Percentiles rank a stretch among this genome's conserved stretches.
Conservation (phyloP, 2,329 filamentous ascomycete species). For the Neofusicoccum laricinum region DNA sequence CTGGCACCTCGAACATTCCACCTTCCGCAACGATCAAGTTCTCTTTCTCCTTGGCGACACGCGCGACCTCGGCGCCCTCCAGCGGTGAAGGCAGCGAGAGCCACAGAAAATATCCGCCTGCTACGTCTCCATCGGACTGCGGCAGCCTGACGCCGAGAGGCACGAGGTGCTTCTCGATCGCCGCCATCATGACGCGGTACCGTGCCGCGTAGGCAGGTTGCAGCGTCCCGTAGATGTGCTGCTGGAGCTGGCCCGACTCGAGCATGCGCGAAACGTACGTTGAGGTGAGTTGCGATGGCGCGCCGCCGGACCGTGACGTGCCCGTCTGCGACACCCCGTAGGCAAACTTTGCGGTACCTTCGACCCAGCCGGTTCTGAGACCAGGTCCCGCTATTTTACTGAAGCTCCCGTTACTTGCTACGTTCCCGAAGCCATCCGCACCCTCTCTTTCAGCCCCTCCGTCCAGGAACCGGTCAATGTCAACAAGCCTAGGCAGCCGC, state of each 20-base stretch:
- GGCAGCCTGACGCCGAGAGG: slow-evolving; percentile 59
- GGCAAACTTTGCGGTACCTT: slow-evolving; percentile 63
- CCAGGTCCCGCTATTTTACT: slow-evolving; percentile 84
- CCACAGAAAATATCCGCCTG: slow-evolving; percentile 88
- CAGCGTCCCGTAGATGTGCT: slow-evolving; percentile 52
- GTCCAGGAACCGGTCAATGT: slow-evolving; percentile 70
- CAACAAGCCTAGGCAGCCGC: slow-evolving; percentile 67
- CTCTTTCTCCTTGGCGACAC: slow-evolving; percentile 59
- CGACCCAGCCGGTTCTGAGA: slow-evolving; percentile 81
- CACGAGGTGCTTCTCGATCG: slow-evolving; percentile 58
- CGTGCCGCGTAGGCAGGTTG: slow-evolving; percentile 56
- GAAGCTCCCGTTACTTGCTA: slow-evolving; percentile 83
- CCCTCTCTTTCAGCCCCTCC: slow-evolving; percentile 48
- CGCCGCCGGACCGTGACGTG: slow-evolving; percentile 57
- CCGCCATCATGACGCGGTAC: slow-evolving; percentile 55
- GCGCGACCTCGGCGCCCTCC: slow-evolving; percentile 54
- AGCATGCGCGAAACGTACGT: slow-evolving; percentile 57
- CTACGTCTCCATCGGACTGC: slow-evolving; percentile 48
- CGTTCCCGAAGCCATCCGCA: slow-evolving; percentile 69
- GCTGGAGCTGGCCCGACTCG: slow-evolving; percentile 49
- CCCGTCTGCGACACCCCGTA: slow-evolving; percentile 61
- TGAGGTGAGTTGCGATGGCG: slow-evolving; percentile 58
- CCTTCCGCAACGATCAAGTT: slow-evolving; percentile 68
- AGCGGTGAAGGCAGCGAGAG: slow-evolving; percentile 58
- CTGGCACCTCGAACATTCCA: slow-evolving; percentile 61